A percentile compares a stretch with the other conserved stretches of the same genome.
Conservation (phyloP, 1,139 yeast species). For the Yamadazyma conglobata region DNA sequence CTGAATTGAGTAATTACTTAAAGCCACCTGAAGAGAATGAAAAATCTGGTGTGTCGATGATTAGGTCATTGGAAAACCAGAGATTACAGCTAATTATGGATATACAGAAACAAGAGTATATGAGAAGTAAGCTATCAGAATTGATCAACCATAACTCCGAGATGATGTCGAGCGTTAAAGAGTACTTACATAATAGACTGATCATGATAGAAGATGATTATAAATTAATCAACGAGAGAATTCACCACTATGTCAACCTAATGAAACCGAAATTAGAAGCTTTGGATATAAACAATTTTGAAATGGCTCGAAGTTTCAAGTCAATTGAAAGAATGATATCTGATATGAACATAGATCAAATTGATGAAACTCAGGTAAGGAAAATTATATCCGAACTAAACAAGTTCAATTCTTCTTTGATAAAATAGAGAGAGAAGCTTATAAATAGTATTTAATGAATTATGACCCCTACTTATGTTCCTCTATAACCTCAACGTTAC, state of each 20-base stretch:
- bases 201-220: conserved; percentile 13
- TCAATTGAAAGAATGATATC: conserved; percentile 11
- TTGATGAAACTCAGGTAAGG: conserved; percentile 14
- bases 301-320: conserved; percentile 13
- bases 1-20: conserved; percentile 14
- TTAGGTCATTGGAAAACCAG: conserved; percentile 27
- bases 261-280: conserved; percentile 15
- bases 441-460: no score
- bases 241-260: conserved; percentile 15
- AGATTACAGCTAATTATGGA: conserved; percentile 38
- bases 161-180: conserved; percentile 35
- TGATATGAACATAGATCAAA: conserved; percentile 1
- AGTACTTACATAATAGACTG: conserved; percentile 28
- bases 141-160: conserved; percentile 39
- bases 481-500: no score
- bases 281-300: conserved; percentile 16
- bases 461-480: no score
- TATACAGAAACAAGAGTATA: conserved; percentile 42
- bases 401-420: conserved; percentile 3
- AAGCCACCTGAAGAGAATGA: conserved; percentile 3
- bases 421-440: no score
- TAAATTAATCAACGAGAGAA: conserved; percentile 9
- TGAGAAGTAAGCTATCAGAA: conserved; percentile 31
- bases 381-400: conserved; percentile 22
- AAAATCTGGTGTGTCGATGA: conserved; percentile 2